Evolutionary conservation across 306 rosid genomes (phyloP), one percentile per base, ranked within the genome.

Genomic region (Comarum palustre): DNA sequence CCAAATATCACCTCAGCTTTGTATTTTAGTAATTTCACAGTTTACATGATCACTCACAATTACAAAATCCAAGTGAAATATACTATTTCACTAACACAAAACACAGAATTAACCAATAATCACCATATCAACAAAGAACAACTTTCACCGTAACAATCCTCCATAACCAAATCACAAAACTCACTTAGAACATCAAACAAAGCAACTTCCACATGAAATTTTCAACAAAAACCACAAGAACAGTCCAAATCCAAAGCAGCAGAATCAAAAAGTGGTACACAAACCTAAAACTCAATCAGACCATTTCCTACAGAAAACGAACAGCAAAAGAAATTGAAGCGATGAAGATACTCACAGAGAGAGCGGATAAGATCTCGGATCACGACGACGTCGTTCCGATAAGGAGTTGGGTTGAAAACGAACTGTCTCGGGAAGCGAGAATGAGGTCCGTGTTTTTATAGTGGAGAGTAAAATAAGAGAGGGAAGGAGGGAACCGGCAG

Each of bases 401-500:
- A 85, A 72, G 86, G 80, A 24, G 36, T 12, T 57, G 63, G 19
- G 19, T 13, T 34, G 45, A 31, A 68, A 47, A n/a, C 1, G 34
- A 16, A 71, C 68, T 43, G 63, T 42, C 38, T 71, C 31, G 57
- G 61, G 14, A 51, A 42, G 42, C 48, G 36, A 11, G 45, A 1
- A 3, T 32, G 5, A 41, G 24, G 5, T 8, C 34, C 0, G 5
- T 13, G 54, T 71, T 70, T 80, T 62, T 80, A 67, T 2, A 0
- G 2, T 17, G 65, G 58, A 10, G 73, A 67, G 81, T 5, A 43
- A 43, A 46, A n/a, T 22, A 14, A 65, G 34, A 43, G 71, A 11
- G 70, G 71, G 69, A 57, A 58, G 83, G 59, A 41, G 63, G 81
- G 68, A 66, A 87, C 92, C 81, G 90, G 80, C 72, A 64, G 66